phyloP scores from a whole-genome alignment of 129 eudicot species.

The Helianthus annuus region DNA sequence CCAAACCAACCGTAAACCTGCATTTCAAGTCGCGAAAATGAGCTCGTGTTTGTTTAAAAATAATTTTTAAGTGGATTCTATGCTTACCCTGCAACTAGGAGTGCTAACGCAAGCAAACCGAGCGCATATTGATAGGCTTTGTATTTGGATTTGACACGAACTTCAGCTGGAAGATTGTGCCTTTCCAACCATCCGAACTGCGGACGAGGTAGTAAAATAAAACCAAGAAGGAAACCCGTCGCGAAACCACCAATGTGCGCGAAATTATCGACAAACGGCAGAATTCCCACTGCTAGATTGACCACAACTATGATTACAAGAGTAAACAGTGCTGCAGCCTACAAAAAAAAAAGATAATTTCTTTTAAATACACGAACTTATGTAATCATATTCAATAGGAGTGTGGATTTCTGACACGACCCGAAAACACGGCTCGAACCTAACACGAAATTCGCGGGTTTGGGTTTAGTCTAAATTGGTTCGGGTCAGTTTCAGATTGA shows the following conservation, averaged over 20 bases:
- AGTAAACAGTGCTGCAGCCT: conserved; percentile 72
- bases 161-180: conserved; percentile 52
- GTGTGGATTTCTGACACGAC: no score
- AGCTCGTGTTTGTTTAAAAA: background rate
- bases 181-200: conserved; percentile 78
- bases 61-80: background rate
- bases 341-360: conserved; percentile 6
- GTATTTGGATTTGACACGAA: conserved; percentile 70
- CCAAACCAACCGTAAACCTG: conserved; percentile 69
- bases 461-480: no score
- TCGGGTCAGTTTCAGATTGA: no score
- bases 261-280: conserved; percentile 72
- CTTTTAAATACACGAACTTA: background rate
- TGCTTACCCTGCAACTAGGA: conserved; percentile 70
- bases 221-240: conserved; percentile 75
- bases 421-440: no score
- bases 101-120: conserved; percentile 51
- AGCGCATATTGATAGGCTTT: conserved; percentile 67
- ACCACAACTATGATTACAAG: conserved; percentile 57
- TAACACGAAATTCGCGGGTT: no score
- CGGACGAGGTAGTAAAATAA: conserved; percentile 66
- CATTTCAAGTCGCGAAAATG: conserved; percentile 6
- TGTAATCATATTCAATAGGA: background rate
- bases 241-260: conserved; percentile 85
- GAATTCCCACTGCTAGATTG: conserved; percentile 70